Evolutionary conservation across 768 basidiomycete genomes (phyloP).

Genomic region (Amanita subjunquillea): DNA sequence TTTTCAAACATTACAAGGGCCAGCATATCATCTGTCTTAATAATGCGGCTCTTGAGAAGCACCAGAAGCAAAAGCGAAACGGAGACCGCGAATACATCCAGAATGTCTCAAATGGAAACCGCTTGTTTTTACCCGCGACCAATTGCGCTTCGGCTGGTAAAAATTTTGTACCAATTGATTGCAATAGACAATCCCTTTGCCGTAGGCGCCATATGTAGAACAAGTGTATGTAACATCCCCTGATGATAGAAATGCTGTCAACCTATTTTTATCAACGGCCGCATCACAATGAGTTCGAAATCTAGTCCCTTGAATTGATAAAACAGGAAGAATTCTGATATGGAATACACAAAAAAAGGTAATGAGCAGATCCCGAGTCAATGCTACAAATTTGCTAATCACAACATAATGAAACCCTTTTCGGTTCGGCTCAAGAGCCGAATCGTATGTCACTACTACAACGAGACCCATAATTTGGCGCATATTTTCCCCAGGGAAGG

Average conservation of each 20-base stretch:
- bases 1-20: slow-evolving; percentile 95
- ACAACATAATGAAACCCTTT: not conserved
- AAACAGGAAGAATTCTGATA: slow-evolving; percentile 3
- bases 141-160: slow-evolving; percentile 69
- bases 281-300: not conserved
- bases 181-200: not conserved
- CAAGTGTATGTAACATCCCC: not conserved
- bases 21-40: slow-evolving; percentile 90
- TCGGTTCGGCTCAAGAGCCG: not conserved
- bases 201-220: not conserved
- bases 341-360: not conserved
- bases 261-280: not conserved
- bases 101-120: slow-evolving; percentile 89
- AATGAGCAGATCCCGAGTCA: not conserved
- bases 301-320: not conserved
- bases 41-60: slow-evolving; percentile 83
- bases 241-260: not conserved
- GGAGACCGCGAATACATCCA: slow-evolving; percentile 67
- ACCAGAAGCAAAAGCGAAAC: slow-evolving; percentile 77
- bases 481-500: not conserved
- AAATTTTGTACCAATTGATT: slow-evolving; percentile 8
- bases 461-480: not conserved
- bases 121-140: slow-evolving; percentile 84
- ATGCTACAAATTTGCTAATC: not conserved
- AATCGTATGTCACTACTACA: not conserved